Evolutionary conservation across 192 early-diverging fungal species (phyloP).

Genomic region (Coemansia sp.): DNA sequence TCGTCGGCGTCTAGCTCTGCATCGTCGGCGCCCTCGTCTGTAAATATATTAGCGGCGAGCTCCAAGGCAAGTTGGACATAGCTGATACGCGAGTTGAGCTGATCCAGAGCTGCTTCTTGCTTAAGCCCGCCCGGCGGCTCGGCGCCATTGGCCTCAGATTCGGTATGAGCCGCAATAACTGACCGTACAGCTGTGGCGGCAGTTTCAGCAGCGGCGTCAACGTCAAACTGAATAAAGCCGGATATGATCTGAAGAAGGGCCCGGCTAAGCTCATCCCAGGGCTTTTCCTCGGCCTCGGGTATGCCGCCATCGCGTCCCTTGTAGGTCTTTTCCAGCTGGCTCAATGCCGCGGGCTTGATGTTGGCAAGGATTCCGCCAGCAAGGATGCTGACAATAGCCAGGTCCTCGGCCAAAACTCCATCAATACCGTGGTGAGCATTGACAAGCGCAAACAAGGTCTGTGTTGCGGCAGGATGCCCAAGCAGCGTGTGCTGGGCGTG

Average conservation of each 20-base stretch:
- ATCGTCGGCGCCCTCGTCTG: slow-evolving; percentile 55
- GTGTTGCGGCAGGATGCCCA: slow-evolving; percentile 56
- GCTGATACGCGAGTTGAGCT: slow-evolving; percentile 21
- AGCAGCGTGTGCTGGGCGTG: slow-evolving; percentile 59
- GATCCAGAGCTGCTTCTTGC: slow-evolving; percentile 20
- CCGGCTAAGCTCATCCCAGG: slow-evolving; percentile 46
- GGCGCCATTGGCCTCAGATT: background rate
- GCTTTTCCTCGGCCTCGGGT: slow-evolving; percentile 54
- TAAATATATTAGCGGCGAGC: slow-evolving; percentile 79
- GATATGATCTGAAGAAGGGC: slow-evolving; percentile 36
- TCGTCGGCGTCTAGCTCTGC: background rate
- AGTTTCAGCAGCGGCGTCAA: slow-evolving; percentile 24
- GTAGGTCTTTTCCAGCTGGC: slow-evolving; percentile 17
- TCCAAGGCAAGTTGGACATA: slow-evolving; percentile 67
- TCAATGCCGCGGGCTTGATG: slow-evolving; percentile 30
- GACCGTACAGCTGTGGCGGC: slow-evolving; percentile 17
- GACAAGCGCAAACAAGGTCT: slow-evolving; percentile 54
- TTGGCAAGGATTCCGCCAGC: slow-evolving; percentile 63
- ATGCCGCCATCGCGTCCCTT: slow-evolving; percentile 13
- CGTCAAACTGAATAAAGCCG: slow-evolving; percentile 30
- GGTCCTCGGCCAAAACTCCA: slow-evolving; percentile 44
- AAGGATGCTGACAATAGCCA: slow-evolving; percentile 65
- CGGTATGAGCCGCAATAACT: slow-evolving; percentile 5
- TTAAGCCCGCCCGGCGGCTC: background rate
- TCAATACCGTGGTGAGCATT: slow-evolving; percentile 13